phyloP scores from a whole-genome alignment of 148 eudicot species.

The Rhododendron molle region DNA sequence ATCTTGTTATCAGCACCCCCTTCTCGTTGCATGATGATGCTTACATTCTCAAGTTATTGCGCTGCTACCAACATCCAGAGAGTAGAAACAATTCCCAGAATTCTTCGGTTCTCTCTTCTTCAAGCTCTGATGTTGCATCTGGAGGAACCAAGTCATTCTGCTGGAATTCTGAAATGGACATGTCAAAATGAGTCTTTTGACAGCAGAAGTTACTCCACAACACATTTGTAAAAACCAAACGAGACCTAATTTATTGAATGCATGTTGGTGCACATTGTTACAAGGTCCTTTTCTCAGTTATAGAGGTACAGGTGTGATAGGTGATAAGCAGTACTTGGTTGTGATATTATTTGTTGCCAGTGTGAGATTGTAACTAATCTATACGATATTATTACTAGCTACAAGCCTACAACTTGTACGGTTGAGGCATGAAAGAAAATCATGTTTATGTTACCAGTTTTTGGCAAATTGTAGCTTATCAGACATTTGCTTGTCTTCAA shows the following conservation, averaged over 20 bases:
- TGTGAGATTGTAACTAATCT: neutral
- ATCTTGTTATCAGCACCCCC: constrained; percentile 1
- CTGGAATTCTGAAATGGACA: constrained; percentile 11
- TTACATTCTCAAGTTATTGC: constrained; percentile 7
- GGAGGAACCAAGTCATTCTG: constrained; percentile 6
- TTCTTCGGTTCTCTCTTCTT: constrained; percentile 5
- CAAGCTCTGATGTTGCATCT: constrained; percentile 4
- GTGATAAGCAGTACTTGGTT: neutral
- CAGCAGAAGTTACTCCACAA: neutral
- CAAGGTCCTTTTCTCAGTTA: neutral
- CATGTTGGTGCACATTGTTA: neutral
- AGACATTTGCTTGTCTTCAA: neutral
- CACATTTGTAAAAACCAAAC: neutral
- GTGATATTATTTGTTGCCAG: neutral
- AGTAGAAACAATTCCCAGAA: neutral
- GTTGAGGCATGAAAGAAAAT: neutral
- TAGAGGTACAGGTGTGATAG: neutral
- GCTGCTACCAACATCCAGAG: constrained; percentile 2
- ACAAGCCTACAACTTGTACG: neutral
- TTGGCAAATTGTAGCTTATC: neutral
- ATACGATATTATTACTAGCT: neutral
- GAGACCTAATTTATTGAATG: neutral
- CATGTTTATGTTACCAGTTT: neutral
- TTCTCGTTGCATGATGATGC: constrained; percentile 11
- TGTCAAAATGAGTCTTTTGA: neutral